Base-by-base conservation (phyloP, 805 yeast species). In the Myxozyma udenii region DNA sequence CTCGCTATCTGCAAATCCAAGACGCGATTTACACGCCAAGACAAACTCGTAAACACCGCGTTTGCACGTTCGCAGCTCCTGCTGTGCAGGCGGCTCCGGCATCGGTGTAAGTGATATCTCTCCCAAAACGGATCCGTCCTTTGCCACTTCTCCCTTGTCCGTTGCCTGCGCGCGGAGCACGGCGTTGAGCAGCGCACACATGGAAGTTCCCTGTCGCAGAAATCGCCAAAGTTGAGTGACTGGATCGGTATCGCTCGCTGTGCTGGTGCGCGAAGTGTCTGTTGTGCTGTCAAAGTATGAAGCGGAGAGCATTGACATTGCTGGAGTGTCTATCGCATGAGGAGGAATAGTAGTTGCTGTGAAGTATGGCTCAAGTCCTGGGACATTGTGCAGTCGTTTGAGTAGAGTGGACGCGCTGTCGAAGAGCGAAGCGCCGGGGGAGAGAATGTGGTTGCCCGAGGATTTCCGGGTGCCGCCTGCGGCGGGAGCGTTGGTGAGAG, bases 161-260 rank as follows among this genome's bases (percentile, higher is more conserved):
- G 33, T 28, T 28, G 9, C 33, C 33, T 14, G 33, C 14, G 33
- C 33, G 14, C 33, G 33, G 9, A 84, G 83, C 48, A 75, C 75
- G n/a, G 24, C 24, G 69, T 93, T 91, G 73, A 85, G 87, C 5
- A 91, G 72, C 38, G 87, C 78, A 68, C 98, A 90, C 38, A 93
- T 73, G 3, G 98, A 95, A 1, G 95, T 84, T 9, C 98, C 98
- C 63, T 86, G 88, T 63, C 91, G 95, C 63, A 93, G 83, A 30
- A 93, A 72, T 60, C 87, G 83, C 81, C 96, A 86, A 39, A 93
- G 66, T 57, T 88, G 90, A 1, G 96, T 88, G 1, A 87, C 97
- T 2, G 98, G 97, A 66, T 93, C 99, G 64, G 87, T 54, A 6
- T 85, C 58, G 78, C 78, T 54, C 78, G 76, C 57, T 25, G 21